Conservation (phyloP, 768 basidiomycete species). For the Tricholomella constricta region DNA sequence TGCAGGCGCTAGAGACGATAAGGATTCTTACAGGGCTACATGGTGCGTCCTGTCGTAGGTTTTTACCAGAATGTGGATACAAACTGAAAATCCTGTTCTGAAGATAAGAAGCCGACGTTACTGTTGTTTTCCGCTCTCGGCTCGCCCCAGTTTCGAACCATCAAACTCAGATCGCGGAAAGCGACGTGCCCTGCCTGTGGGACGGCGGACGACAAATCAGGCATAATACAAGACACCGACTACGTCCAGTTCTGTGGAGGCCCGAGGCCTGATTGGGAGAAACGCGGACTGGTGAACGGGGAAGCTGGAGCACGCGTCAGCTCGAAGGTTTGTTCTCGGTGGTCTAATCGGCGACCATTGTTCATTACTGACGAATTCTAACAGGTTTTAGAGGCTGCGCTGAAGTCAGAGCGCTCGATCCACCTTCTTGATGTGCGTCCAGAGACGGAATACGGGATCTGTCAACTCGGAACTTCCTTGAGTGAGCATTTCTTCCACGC, state of each 20-base stretch:
- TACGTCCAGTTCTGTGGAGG: conserved; percentile 91
- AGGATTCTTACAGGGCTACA: conserved; percentile 44
- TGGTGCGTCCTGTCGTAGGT: neutral
- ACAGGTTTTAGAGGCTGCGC: conserved; percentile 29
- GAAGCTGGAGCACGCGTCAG: conserved; percentile 43
- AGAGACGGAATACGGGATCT: conserved; percentile 82
- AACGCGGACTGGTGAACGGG: conserved; percentile 48
- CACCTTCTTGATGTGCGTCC: conserved; percentile 81
- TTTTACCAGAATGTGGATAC: conserved; percentile 38
- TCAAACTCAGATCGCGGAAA: conserved; percentile 78
- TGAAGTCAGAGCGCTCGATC: conserved; percentile 30
- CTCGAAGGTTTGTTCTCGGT: conserved; percentile 37
- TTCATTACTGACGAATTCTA: neutral
- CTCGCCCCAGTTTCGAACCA: conserved; percentile 71
- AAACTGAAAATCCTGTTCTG: conserved; percentile 62
- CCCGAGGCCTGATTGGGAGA: conserved; percentile 63
- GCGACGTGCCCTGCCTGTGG: conserved; percentile 79
- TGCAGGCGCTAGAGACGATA: conserved; percentile 89
- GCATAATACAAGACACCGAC: conserved; percentile 58
- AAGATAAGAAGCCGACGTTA: conserved; percentile 40
- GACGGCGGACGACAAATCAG: conserved; percentile 40
- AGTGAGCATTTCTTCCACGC: conserved; percentile 46
- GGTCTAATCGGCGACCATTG: neutral
- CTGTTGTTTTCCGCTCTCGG: conserved; percentile 67
- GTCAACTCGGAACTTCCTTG: conserved; percentile 69